phyloP scores from a whole-genome alignment of 2,329 filamentous ascomycete species.

The Colletotrichum lini region DNA sequence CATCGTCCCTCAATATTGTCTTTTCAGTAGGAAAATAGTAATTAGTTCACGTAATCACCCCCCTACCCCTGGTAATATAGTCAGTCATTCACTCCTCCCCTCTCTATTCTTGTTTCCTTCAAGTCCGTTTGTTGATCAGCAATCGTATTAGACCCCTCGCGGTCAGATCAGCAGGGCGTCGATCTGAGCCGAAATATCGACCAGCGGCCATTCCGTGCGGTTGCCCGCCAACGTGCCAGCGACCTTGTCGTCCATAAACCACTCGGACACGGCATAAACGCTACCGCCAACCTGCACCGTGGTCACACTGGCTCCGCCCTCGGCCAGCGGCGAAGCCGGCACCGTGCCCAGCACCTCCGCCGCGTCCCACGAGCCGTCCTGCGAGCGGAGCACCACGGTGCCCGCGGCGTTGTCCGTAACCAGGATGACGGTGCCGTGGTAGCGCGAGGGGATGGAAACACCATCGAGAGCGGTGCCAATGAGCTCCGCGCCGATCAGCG shows the following conservation, averaged over 20 bases:
- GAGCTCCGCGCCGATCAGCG: conserved; percentile 17
- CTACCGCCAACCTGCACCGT: conserved; percentile 38
- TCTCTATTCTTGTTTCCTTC: not conserved
- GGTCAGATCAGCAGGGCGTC: conserved; percentile 10
- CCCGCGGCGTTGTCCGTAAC: conserved; percentile 51
- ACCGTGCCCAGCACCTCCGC: conserved; percentile 54
- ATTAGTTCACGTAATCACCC: too few species aligned
- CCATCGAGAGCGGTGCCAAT: conserved; percentile 46
- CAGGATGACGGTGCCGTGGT: conserved; percentile 52
- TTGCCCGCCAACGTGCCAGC: conserved; percentile 37
- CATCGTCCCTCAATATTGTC: too few species aligned
- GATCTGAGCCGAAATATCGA: conserved; percentile 34
- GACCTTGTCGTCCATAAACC: conserved; percentile 27
- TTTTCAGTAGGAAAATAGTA: too few species aligned
- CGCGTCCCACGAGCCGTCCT: conserved; percentile 52
- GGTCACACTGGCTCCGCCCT: conserved; percentile 20
- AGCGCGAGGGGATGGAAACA: conserved; percentile 52
- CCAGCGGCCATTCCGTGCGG: conserved; percentile 30
- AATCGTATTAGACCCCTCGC: too few species aligned
- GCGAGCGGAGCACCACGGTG: conserved; percentile 55
- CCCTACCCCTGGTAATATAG: too few species aligned
- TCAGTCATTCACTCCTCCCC: too few species aligned
- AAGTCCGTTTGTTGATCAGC: not conserved
- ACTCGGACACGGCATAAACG: conserved; percentile 34
- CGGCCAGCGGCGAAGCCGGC: conserved; percentile 41